Conservation (phyloP, 2,329 filamentous ascomycete species). For the Thelonectria blattea region DNA sequence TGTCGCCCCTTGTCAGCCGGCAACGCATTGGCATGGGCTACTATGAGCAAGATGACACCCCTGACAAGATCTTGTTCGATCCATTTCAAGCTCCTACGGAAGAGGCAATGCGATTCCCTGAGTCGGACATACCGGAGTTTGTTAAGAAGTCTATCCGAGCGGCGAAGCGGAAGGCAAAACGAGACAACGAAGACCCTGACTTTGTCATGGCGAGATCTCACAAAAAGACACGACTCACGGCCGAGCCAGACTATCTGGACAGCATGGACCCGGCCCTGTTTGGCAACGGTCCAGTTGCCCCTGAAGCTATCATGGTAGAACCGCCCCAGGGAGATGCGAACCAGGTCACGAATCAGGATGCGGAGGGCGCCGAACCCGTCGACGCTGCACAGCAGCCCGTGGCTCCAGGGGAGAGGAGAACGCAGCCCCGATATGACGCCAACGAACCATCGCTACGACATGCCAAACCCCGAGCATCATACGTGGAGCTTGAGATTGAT, state of each 20-base stretch:
- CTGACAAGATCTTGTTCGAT: constrained; percentile 65
- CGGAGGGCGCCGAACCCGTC: constrained; percentile 17
- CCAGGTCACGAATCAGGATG: constrained; percentile 23
- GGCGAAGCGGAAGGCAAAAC: constrained; percentile 58
- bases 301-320: constrained; percentile 32
- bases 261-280: constrained; percentile 62
- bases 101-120: constrained; percentile 49
- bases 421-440: constrained; percentile 45
- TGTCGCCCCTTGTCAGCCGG: constrained; percentile 48
- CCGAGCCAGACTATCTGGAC: constrained; percentile 42
- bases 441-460: constrained; percentile 58
- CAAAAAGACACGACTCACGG: constrained; percentile 47
- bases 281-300: constrained; percentile 26
- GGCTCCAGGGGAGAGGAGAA: constrained; percentile 27
- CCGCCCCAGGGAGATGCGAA: constrained; percentile 25
- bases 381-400: neutral
- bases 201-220: constrained; percentile 53
- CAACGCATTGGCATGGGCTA: constrained; percentile 65
- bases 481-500: constrained; percentile 53
- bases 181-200: constrained; percentile 61
- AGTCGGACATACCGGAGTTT: constrained; percentile 59
- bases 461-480: constrained; percentile 58
- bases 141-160: constrained; percentile 61
- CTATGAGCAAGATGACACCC: constrained; percentile 63
- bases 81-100: constrained; percentile 60